Base-by-base conservation (phyloP, 176 grass and related monocot species). In the Oryza meyeriana region DNA sequence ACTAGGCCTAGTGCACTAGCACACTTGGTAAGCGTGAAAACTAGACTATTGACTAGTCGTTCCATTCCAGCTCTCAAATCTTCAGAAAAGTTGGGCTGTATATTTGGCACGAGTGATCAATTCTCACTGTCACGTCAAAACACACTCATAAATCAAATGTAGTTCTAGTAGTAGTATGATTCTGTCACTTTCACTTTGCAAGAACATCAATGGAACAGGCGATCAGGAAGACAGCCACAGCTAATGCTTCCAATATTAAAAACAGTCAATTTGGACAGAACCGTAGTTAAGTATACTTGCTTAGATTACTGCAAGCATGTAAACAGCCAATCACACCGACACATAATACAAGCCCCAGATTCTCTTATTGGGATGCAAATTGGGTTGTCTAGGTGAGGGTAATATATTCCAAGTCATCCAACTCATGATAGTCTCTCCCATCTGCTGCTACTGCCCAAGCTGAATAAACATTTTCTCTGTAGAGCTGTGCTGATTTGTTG, bases 281-380 rank as follows among this genome's bases (percentile, higher is more conserved):
- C 73, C 32, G 59, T 73, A 66, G 72, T 61, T 72, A 81, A 85
- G 20, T 69, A 80, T 74, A 29, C 25, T 22, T 42, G 81, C 62
- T 80, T 80, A 63, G 31, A 88, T 80, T 75, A 76, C 48, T 42
- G 62, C 70, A 76, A 73, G 88, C 45, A 61, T 86, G 78, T 89
- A 89, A 82, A 58, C 88, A 82, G 47, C 83, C 74, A 89, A 82
- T 78, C 88, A 61, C 83, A 82, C 83, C 72, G 59, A 81, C 88
- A 82, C 78, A 76, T 72, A 58, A 86, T 90, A 82, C 73, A 79
- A 73, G 59, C 25, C 45, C 36, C 74, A 29, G 88, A 90, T 86
- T 86, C 79, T 86, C 68, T 83, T 63, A 74, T 82, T 66, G 83
- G 83, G 88, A 86, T 67, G 79, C 88, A 86, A 82, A 89, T 84